Base-by-base conservation (phyloP, 768 basidiomycete genomes). In the Leccinum fibrillosum region DNA sequence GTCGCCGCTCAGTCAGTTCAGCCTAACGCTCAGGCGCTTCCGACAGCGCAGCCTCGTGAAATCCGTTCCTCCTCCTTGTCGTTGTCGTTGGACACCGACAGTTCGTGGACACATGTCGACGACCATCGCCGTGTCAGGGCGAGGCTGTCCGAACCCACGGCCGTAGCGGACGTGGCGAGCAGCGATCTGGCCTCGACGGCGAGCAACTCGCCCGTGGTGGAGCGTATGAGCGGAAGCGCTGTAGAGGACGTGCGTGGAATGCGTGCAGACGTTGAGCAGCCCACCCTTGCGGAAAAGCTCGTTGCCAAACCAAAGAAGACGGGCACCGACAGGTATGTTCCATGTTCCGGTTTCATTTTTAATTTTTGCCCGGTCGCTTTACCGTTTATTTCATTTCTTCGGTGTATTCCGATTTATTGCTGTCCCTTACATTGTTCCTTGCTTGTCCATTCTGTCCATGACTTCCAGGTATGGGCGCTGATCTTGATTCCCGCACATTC, bases 81-180 rank as follows among this genome's bases (percentile, higher is more conserved):
- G 23, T 17, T 48, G 19, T 67, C 69, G 15, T 56, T 71, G 17
- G 82, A 82, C 58, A 82, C 80, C 2, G 85, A 88, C 61, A 77
- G 80, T 34, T 84, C 85, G 5, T 90, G 89, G 89, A 89, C 88
- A 21, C 85, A 84, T 55, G 84, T 90, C n/a, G 42, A 44, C 11
- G 81, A 82, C 61, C 74, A 80, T 28, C 75, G 75, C 54, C 75
- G 48, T 23, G 57, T 49, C 39, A 52, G 62, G 58, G 19, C 19
- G 32, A 54, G 52, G 28, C 52, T 21, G 52, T 45, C 53, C 21
- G 60, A 39, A 48, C 60, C 51, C 3, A 60, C 53, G 19, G 70
- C 70, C 23, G 67, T 69, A 17, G 75, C 72, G 42, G 75, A 77
- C 32, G 56, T 73, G 26, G 75, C 76, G 15, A 80, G 77, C 57